Base-by-base conservation (phyloP, 345 rosid genomes). In the Psidium friedrichsthalianum region DNA sequence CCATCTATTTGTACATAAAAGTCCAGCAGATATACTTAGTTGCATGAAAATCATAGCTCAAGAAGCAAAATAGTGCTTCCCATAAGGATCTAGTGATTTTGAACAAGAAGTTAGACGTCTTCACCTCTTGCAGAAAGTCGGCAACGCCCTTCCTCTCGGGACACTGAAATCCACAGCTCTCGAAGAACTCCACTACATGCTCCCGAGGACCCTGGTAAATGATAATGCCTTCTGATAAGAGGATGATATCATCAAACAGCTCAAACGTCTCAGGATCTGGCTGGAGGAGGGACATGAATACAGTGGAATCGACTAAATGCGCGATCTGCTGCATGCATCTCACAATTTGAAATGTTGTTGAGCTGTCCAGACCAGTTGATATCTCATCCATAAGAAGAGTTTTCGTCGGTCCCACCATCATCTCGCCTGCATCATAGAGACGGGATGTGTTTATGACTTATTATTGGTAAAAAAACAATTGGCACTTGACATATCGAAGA, bases 381-480 rank as follows among this genome's bases (percentile, higher is more conserved):
- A 91, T 92, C 84, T 91, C 94, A 86, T 92, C 94, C 93, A 92
- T 92, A 82, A 92, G 90, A 10, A 92, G 80, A 52, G 90, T 87
- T 64, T 89, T 89, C n/a, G 90, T 85, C 20, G 94, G 94, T 15
- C 94, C 91, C 18, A 91, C 93, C 14, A 89, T 90, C 89, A 91
- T 88, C 87, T 92, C 94, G 16, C 92, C 93, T 91, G 78, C 55
- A 81, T 81, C 8, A 81, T 49, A n/a, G 2, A 24, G 83, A 81
- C 5, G 13, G 1, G 14, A 16, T 11, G 2, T 32, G 80, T 36
- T 32, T 32, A 69, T 69, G 80, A 32, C 80, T 21, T 20, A 55
- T 3, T 24, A 21, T 55, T 3, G 57, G 57, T 8, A 8, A 69
- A 69, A 9, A 22, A 69, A 36, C 36, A 69, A 36, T 20, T 18